phyloP scores from a whole-genome alignment of 2,329 filamentous ascomycete species.

The Penicillium psychrosexuale region DNA sequence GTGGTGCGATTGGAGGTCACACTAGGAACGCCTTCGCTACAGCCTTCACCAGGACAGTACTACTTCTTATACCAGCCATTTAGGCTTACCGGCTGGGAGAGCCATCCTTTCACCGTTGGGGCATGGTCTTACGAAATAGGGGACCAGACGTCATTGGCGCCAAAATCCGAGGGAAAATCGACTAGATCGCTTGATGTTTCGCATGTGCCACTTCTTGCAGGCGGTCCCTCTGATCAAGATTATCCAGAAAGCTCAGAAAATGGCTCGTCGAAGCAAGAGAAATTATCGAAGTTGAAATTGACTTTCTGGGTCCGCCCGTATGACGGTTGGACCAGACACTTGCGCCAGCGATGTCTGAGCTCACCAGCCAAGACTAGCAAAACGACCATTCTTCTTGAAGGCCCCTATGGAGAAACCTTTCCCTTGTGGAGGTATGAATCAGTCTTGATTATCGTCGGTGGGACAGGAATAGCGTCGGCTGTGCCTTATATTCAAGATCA shows the following conservation, averaged over 20 bases:
- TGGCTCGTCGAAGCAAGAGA: background rate
- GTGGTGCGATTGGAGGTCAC: slow-evolving; percentile 49
- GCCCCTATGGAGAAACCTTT: slow-evolving; percentile 48
- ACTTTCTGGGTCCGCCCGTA: slow-evolving; percentile 52
- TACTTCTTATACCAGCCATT: slow-evolving; percentile 52
- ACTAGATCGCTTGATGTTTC: slow-evolving; percentile 15
- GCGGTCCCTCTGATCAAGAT: slow-evolving; percentile 1
- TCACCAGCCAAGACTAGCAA: slow-evolving; percentile 24
- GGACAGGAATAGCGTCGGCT: slow-evolving; percentile 41
- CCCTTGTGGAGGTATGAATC: slow-evolving; percentile 50
- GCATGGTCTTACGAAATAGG: slow-evolving; percentile 25
- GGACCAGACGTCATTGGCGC: background rate
- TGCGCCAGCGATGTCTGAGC: slow-evolving; percentile 37
- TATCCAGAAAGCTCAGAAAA: background rate
- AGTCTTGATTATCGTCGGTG: slow-evolving; percentile 48
- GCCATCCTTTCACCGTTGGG: slow-evolving; percentile 51
- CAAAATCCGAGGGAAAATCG: background rate
- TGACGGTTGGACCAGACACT: slow-evolving; percentile 50
- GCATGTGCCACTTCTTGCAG: slow-evolving; percentile 28
- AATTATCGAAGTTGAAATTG: slow-evolving; percentile 32
- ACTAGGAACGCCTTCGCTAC: slow-evolving; percentile 32
- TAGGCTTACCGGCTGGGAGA: slow-evolving; percentile 48
- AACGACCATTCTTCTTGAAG: slow-evolving; percentile 48
- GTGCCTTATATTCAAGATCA: slow-evolving; percentile 45
- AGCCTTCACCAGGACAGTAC: slow-evolving; percentile 47